Evolutionary conservation across 2,329 filamentous ascomycete genomes (phyloP).

Genomic region (Drechslerella coelobrocha): DNA sequence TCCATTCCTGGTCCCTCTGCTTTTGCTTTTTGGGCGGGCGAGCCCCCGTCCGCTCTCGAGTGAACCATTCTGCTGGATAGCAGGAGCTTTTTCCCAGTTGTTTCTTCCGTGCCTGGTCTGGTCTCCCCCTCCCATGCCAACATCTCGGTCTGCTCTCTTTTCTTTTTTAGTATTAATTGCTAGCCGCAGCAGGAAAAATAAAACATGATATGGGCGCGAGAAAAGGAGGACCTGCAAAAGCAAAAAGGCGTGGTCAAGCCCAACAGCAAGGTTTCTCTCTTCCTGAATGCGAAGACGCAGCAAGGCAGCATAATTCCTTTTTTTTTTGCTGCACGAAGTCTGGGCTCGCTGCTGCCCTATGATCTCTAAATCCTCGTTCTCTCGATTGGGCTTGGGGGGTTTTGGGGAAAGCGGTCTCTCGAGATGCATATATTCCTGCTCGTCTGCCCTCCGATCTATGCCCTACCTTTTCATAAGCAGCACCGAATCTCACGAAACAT

Average conservation of each 20-base stretch:
- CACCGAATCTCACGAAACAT: conserved; percentile 50
- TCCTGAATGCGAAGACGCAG: conserved; percentile 29
- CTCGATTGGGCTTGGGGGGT: conserved; percentile 47
- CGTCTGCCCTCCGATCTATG: conserved; percentile 45
- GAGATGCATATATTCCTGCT: conserved; percentile 51
- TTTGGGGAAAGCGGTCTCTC: conserved; percentile 27
- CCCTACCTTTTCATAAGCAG: conserved; percentile 47
- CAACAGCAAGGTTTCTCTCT: conserved; percentile 37
- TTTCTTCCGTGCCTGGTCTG: conserved; percentile 12
- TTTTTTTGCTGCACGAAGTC: conserved; percentile 12
- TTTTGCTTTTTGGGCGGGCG: conserved; percentile 43
- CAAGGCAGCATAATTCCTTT: conserved; percentile 36
- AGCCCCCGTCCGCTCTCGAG: conserved; percentile 23
- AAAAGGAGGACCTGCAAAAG: conserved; percentile 14
- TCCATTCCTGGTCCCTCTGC: conserved; percentile 21
- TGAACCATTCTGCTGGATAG: conserved; percentile 36
- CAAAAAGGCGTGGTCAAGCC: background rate
- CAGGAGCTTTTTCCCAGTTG: conserved; percentile 20
- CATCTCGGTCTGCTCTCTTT: conserved; percentile 14
- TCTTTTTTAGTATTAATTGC: conserved; percentile 2
- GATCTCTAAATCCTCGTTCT: conserved; percentile 39
- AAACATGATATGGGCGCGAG: conserved; percentile 14
- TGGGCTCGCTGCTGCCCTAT: conserved; percentile 32
- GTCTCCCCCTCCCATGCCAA: too few relatives aligned
- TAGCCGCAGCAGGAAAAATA: conserved; percentile 32